These are phyloP conservation scores for Candida hungchunana DNA, from an alignment of 805 yeast species.

Conservation along the genomic window DNA sequence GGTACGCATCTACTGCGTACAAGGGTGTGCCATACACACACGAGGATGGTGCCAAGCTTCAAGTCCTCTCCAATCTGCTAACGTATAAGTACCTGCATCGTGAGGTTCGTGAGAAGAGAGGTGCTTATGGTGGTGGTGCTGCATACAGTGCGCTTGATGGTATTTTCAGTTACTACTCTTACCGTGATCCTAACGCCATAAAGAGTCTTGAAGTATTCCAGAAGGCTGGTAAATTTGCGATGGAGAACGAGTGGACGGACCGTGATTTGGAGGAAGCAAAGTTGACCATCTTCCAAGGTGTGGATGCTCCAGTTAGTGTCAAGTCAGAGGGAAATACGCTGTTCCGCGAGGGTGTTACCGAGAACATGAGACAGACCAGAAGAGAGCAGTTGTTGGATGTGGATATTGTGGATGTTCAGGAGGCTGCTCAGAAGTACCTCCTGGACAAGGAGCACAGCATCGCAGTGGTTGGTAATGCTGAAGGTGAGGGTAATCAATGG, in stretches of 20 bases:
- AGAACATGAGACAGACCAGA: conserved; percentile 74
- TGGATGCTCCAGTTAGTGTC: conserved; percentile 87
- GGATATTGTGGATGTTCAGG: conserved; percentile 52
- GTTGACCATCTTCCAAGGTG: conserved; percentile 80
- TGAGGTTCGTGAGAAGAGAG: conserved; percentile 91
- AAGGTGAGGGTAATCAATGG: conserved; percentile 18
- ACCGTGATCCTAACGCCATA: conserved; percentile 87
- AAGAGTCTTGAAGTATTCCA: conserved; percentile 61
- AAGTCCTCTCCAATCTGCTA: conserved; percentile 72
- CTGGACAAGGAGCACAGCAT: conserved; percentile 27
- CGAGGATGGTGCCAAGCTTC: conserved; percentile 80
- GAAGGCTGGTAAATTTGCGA: conserved; percentile 46
- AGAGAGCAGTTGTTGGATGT: conserved; percentile 72
- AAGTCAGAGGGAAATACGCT: conserved; percentile 67
- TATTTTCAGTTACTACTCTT: conserved; percentile 75
- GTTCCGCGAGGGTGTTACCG: conserved; percentile 68
- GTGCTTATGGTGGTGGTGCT: conserved; percentile 98
- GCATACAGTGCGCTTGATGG: conserved; percentile 80
- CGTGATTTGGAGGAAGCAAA: conserved; percentile 84
- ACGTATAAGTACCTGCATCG: conserved; percentile 83
- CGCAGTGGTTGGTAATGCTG: conserved; percentile 42
- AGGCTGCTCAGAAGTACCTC: conserved; percentile 67
- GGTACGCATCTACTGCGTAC: conserved; percentile 68
- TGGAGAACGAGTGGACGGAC: conserved; percentile 48
- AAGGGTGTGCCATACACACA: conserved; percentile 63